A percentile compares a stretch with the other conserved stretches of the same genome.
Conservation (phyloP, 768 basidiomycete genomes). For the Rubroboletus satanas region DNA sequence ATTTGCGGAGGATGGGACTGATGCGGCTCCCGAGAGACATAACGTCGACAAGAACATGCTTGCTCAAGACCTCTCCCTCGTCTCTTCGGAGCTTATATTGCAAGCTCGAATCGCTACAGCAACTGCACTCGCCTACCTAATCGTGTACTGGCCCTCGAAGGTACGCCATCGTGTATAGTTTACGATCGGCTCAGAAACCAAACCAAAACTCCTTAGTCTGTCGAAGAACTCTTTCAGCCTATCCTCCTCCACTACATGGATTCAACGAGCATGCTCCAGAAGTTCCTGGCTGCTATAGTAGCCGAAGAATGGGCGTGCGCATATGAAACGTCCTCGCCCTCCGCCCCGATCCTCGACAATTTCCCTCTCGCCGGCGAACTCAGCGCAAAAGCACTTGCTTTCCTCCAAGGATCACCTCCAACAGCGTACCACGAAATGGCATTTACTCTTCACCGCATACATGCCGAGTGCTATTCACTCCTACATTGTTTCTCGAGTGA, state of each 20-base stretch:
- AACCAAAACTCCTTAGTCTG: slow-evolving; percentile 26
- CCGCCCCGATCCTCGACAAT: slow-evolving; percentile 46
- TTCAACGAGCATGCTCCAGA: slow-evolving; percentile 89
- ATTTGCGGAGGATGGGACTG: slow-evolving; percentile 43
- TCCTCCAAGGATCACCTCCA: slow-evolving; percentile 74
- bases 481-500: slow-evolving; percentile 82
- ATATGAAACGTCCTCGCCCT: slow-evolving; percentile 36
- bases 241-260: slow-evolving; percentile 77
- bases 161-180: slow-evolving; percentile 32
- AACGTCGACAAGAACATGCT: slow-evolving; percentile 98
- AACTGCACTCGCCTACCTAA: slow-evolving; percentile 68
- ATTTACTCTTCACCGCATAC: slow-evolving; percentile 72
- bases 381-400: slow-evolving; percentile 59
- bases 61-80: slow-evolving; percentile 80
- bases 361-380: slow-evolving; percentile 65
- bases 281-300: slow-evolving; percentile 78
- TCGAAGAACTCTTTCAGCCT: slow-evolving; percentile 69
- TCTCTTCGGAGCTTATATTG: slow-evolving; percentile 70
- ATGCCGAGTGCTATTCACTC: slow-evolving; percentile 72
- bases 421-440: slow-evolving; percentile 90
- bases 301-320: slow-evolving; percentile 88
- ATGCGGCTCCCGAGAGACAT: slow-evolving; percentile 58
- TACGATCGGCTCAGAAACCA: not conserved
- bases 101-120: slow-evolving; percentile 78
- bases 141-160: slow-evolving; percentile 61